phyloP scores from a whole-genome alignment of 169 alveolate genomes.

The Plasmodium fragile region DNA sequence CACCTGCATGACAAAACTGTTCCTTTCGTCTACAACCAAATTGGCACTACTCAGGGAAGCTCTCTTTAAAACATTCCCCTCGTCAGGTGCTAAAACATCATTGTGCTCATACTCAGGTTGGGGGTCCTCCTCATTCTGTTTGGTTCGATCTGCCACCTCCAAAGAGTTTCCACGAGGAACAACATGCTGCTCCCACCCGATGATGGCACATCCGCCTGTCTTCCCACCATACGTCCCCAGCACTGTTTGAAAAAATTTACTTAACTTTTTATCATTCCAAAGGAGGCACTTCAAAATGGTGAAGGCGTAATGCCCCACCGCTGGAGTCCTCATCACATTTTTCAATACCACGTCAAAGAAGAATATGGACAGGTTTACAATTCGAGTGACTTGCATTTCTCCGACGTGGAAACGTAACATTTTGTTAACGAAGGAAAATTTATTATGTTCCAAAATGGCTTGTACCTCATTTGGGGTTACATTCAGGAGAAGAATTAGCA shows the following conservation, averaged over 20 bases:
- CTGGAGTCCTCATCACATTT: not conserved
- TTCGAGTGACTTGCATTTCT: not conserved
- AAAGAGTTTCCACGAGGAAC: not conserved
- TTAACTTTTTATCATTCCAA: slow-evolving; percentile 34
- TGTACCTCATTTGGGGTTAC: not conserved
- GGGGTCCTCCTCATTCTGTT: not conserved
- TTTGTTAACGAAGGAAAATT: slow-evolving; percentile 14
- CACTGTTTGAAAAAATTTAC: not conserved
- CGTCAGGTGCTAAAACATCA: not conserved
- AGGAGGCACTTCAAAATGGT: not conserved
- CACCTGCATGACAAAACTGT: not conserved
- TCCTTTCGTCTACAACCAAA: not conserved
- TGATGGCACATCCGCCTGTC: not conserved
- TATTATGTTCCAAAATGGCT: not conserved
- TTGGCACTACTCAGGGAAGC: not conserved
- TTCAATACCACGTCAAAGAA: not conserved
- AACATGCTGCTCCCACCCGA: not conserved
- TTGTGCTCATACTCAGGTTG: not conserved
- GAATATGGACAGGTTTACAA: not conserved
- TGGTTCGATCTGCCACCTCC: not conserved
- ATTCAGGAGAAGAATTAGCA: not conserved
- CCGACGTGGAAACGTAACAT: not conserved
- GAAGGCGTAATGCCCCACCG: not conserved
- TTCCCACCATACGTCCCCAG: not conserved
- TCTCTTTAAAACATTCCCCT: not conserved